These are phyloP conservation scores for Artemisia tridentata DNA, from an alignment of 129 eudicot species.

Conservation along the genomic window DNA sequence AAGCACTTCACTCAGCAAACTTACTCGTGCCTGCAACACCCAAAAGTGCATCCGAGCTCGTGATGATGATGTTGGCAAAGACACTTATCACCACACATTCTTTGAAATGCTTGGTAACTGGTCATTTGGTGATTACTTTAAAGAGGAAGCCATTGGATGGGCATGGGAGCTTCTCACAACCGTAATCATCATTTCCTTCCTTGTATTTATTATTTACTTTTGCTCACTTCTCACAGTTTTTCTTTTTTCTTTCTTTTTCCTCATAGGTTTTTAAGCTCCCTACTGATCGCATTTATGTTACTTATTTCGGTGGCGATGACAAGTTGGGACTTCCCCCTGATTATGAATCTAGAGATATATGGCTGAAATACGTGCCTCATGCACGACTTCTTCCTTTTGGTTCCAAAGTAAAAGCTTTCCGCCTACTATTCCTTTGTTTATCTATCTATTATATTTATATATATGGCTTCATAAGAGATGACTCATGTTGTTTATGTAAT, in stretches of 20 bases:
- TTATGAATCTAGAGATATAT: constrained; percentile 69
- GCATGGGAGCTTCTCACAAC: constrained; percentile 96
- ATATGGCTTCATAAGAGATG: no score
- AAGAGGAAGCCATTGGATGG: constrained; percentile 83
- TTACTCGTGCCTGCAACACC: constrained; percentile 90
- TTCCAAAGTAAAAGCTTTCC: constrained; percentile 66
- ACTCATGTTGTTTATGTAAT: no score
- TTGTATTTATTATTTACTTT: no score
- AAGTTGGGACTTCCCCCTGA: constrained; percentile 88
- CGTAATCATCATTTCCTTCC: no score
- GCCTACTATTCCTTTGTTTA: no score
- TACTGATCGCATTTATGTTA: constrained; percentile 76
- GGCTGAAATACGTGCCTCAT: constrained; percentile 79
- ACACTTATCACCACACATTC: constrained; percentile 95
- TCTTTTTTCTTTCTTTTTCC: no score
- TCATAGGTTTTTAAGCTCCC: constrained; percentile 89
- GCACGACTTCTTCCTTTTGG: constrained; percentile 86
- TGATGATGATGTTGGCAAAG: constrained; percentile 98
- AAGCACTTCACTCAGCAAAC: constrained; percentile 65
- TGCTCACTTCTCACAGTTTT: no score
- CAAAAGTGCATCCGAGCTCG: constrained; percentile 97
- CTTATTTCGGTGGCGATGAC: constrained; percentile 97
- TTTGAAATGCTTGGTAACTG: constrained; percentile 99
- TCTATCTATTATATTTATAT: no score
- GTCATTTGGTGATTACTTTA: constrained; percentile 97